These are phyloP conservation scores for Poteriospumella lacustris DNA, from an alignment of 108 stramenopile species.

Conservation along the genomic window DNA sequence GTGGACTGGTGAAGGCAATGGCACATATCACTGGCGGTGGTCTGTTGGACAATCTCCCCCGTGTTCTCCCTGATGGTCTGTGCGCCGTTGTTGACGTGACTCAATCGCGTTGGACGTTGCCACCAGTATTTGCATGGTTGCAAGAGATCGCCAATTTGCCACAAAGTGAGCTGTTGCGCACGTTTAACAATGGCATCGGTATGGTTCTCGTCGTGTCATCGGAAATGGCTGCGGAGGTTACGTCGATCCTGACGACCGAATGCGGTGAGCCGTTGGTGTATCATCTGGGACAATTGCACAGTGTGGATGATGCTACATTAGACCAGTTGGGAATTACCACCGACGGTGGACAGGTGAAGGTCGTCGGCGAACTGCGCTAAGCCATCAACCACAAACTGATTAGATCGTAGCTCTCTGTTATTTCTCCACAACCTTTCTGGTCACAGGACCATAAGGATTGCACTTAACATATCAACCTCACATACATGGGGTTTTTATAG, in stretches of 20 bases:
- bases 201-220: constrained; percentile 83
- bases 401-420: no score
- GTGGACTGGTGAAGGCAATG: constrained; percentile 72
- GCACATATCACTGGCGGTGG: constrained; percentile 98
- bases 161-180: constrained; percentile 84
- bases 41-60: constrained; percentile 88
- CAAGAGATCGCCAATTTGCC: constrained; percentile 61
- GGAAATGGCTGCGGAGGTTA: constrained; percentile 63
- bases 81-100: constrained; percentile 69
- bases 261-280: constrained; percentile 67
- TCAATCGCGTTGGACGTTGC: constrained; percentile 36
- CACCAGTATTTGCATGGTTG: constrained; percentile 90
- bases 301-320: no score
- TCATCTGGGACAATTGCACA: no score
- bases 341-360: no score
- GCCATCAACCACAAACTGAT: no score
- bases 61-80: constrained; percentile 73
- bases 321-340: no score
- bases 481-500: no score
- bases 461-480: no score
- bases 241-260: constrained; percentile 56
- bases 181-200: constrained; percentile 94
- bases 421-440: no score
- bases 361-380: no score
- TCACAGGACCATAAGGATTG: no score